Evolutionary conservation across 139 green algal species (phyloP), one percentile per base, ranked within the genome.

Genomic region (Haematococcus lacustris): DNA sequence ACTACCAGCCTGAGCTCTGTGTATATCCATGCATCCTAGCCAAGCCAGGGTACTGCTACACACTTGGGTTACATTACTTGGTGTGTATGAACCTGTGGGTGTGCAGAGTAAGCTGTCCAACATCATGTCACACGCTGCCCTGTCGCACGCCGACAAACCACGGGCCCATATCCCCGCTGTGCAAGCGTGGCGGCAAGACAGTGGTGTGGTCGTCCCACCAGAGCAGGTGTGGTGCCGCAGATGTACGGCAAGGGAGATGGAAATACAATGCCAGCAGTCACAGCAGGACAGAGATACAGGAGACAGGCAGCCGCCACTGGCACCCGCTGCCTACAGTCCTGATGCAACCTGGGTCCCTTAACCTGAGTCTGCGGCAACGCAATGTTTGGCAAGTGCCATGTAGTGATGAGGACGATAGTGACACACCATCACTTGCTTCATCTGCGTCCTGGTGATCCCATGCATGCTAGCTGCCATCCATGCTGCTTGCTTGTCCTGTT

Each of bases 41-140:
- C n/a, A n/a, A n/a, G n/a, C n/a, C n/a, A n/a, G n/a, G n/a, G n/a
- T 57, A n/a, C 47, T 28, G 47, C 47, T 57, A n/a, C 47, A n/a
- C 21, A 57, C 47, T 28, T 57, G 21, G 47, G 21, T 57, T 57
- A 57, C 47, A 21, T 57, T 57, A 13, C 21, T 57, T 57, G 47
- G 21, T 57, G 47, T 57, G 21, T 57, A 34, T 62, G n/a, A n/a
- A n/a, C 38, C 38, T 73, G 51, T 70, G 26, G 3, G 47, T 17
- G 59, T 47, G 3, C 47, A 65, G 68, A 41, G 7, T 32, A 70
- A 67, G 30, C 50, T 66, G 2, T 73, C 41, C 61, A 76, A 39
- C 37, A 28, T 43, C 1, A 66, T 38, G 47, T 34, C 51, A 32
- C 65, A 76, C 40, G 62, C 72, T 34, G 59, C n/a, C 26, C 47